Evolutionary conservation across 2,329 filamentous ascomycete genomes (phyloP), one percentile per base, ranked within the genome.

Genomic region (Fusarium sp.): DNA sequence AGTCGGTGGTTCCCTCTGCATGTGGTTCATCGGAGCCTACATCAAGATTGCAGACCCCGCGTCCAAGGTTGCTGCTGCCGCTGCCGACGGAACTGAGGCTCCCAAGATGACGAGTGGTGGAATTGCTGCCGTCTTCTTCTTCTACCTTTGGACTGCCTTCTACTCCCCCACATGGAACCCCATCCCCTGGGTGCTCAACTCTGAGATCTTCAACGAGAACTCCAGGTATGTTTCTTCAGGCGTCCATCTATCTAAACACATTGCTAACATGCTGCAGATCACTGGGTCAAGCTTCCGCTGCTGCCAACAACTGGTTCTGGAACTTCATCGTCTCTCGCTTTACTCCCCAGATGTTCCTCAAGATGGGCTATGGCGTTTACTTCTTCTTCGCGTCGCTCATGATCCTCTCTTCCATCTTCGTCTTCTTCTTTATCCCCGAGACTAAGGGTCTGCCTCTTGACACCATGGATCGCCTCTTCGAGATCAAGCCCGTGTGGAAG

Each of bases 101-200:
- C 63, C 63, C 1, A 49, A 42, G 1, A 71, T 80, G 13, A 69
- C 75, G 0, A 49, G 79, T 0, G 91, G 92, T 9, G 91, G 90
- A 24, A 92, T 92, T 58, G 85, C 89, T 18, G 92, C 92, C 66
- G 90, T 92, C 5, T 91, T 92, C 83, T 86, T 90, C 80, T 90
- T 91, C 82, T 90, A 93, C 82, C 73, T 81, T 6, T 80, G 79
- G 75, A 80, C 77, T 4, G 89, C 87, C 1, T 91, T 91, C 79
- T 94, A 94, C 83, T 93, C 91, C 0, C 91, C 89, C 0, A 88
- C 89, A 0, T 93, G 91, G 91, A 93, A 93, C 78, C 91, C 91
- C 3, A 93, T 91, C 0, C 92, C 92, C 0, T 94, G 93, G 93
- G 91, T 94, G 12, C 83, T 93, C 77, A 93, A 93, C 83, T 87